Base-by-base conservation (phyloP, 208 protist species). In the Strigomonas galati region DNA sequence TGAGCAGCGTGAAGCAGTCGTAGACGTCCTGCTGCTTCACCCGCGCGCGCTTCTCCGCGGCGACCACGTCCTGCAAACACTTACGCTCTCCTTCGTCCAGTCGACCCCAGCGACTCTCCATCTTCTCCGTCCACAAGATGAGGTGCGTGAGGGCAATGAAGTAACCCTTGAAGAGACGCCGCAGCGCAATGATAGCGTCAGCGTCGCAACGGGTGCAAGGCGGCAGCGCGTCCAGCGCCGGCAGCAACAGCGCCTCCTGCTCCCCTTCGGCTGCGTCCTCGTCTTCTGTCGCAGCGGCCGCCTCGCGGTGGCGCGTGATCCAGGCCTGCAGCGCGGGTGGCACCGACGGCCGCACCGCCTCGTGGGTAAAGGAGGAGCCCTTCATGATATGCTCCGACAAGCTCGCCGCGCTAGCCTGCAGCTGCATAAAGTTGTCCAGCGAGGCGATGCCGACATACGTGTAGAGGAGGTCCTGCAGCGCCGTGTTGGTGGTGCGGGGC, bases 391-490 rank as follows among this genome's bases (percentile, higher is more conserved):
- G 74, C 19, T 62, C 64, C 21, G 69, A 65, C 40, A 94, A 68
- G 30, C 54, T 55, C 0, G 65, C 67, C 6, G 80, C 84, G 12
- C 71, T 68, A 26, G 69, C 46, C 68, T 87, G 81, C n/a, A 90
- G 53, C 17, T 44, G 27, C n/a, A 73, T 51, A 24, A 94, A 85
- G 0, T 46, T 65, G 2, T 65, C 62, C 24, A 73, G 72, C 2
- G 81, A 74, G 14, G 54, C 49, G n/a, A 78, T 72, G 23, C 85
- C 88, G 7, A 76, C 84, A 64, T 87, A 91, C 30, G 84, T 85
- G 71, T 66, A 72, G 32, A 94, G 76, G 46, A 86, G 59, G 53
- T 86, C 80, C 61, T 89, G 73, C 14, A 89, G 64, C 12, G 85
- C 62, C 21, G 61, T 66, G 31, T 61, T 59, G 4, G 79, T 82